Conservation (phyloP, 75 land plant genomes). For the Cupressus sempervirens region DNA sequence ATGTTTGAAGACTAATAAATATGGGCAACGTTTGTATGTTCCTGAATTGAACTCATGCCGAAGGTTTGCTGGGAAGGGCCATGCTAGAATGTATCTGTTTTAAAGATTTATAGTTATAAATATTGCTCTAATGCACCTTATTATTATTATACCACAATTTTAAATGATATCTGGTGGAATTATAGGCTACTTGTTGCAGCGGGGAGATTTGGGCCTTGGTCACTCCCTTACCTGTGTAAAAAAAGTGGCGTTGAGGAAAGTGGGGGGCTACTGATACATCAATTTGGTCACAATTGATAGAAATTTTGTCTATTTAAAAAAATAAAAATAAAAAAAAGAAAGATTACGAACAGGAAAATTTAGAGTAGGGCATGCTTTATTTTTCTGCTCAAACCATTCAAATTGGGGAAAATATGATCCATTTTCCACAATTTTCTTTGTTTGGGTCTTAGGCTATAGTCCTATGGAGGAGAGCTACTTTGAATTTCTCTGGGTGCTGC, state of each 20-base stretch:
- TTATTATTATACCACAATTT: neutral
- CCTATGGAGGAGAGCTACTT: too few species aligned
- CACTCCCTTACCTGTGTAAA: too few species aligned
- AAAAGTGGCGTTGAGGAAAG: too few species aligned
- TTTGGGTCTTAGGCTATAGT: neutral
- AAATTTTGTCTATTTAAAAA: neutral
- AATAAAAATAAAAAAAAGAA: neutral
- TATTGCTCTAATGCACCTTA: neutral
- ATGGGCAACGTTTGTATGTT: neutral
- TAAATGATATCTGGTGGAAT: neutral
- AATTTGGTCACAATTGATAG: neutral
- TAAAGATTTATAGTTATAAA: neutral
- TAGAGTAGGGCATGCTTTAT: neutral
- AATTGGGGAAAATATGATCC: neutral
- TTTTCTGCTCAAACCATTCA: neutral
- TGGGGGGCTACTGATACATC: neutral
- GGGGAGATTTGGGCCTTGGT: too few species aligned
- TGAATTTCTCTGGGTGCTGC: too few species aligned
- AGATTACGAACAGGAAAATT: neutral
- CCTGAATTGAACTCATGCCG: neutral
- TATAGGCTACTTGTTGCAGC: neutral
- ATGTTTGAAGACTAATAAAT: neutral
- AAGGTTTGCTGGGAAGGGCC: neutral
- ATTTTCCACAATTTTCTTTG: neutral
- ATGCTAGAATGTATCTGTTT: neutral